A percentile compares a stretch with the other conserved stretches of the same genome.
These are phyloP conservation scores for Cardiospermum halicacabum DNA, from an alignment of 345 rosid genomes.

Conservation along the genomic window DNA sequence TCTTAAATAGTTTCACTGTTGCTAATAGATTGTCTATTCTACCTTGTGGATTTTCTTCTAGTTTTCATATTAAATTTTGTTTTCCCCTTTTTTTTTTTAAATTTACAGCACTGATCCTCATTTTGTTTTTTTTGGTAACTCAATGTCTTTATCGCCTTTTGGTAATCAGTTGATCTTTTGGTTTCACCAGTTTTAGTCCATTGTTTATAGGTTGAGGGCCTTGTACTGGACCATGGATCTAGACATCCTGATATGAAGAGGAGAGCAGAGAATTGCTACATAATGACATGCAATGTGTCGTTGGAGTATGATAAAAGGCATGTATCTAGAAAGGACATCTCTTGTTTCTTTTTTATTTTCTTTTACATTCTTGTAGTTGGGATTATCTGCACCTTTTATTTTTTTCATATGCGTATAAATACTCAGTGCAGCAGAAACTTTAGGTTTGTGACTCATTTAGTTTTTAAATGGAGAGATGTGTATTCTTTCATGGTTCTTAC, in stretches of 20 bases:
- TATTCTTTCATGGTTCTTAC: not conserved
- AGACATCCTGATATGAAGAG: constrained; percentile 99
- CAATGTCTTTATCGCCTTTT: no score
- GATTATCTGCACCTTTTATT: not conserved
- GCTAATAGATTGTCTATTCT: not conserved
- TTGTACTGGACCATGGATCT: constrained; percentile 97
- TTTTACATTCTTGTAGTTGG: not conserved
- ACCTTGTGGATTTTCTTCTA: no score
- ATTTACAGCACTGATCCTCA: not conserved
- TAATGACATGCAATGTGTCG: constrained; percentile 92
- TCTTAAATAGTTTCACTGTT: not conserved
- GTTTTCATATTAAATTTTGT: not conserved
- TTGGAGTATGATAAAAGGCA: constrained; percentile 97
- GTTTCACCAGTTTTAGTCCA: not conserved
- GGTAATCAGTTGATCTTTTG: not conserved
- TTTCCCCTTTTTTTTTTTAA: not conserved
- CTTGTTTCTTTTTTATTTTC: no score
- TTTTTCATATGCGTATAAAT: no score
- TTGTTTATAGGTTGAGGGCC: constrained; percentile 76
- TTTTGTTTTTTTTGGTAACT: not conserved
- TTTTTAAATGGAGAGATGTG: not conserved
- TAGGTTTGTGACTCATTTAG: no score
- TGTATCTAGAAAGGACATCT: not conserved
- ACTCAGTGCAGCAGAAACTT: no score
- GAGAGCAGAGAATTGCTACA: constrained; percentile 88